phyloP scores from a whole-genome alignment of 345 rosid species.

The Leavenworthia alabamica region DNA sequence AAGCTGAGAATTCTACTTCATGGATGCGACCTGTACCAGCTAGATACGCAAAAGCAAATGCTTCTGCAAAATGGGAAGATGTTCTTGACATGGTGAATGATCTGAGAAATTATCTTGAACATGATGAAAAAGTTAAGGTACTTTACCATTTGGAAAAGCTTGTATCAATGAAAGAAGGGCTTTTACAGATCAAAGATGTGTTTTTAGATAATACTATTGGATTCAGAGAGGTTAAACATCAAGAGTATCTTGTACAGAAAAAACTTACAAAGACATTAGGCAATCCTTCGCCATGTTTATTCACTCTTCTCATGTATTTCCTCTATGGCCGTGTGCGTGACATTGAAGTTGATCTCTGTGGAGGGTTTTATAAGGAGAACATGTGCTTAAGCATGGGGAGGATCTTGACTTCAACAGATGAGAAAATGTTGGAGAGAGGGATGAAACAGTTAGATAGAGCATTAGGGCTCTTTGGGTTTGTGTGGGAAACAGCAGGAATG shows the following conservation, averaged over 20 bases:
- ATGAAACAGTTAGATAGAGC: constrained; percentile 65
- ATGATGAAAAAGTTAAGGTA: constrained; percentile 24
- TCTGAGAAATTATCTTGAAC: constrained; percentile 45
- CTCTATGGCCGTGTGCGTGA: constrained; percentile 60
- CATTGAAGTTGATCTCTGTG: constrained; percentile 62
- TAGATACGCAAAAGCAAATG: constrained; percentile 25
- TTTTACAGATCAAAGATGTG: constrained; percentile 60
- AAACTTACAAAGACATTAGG: constrained; percentile 62
- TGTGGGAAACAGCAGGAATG: constrained; percentile 73
- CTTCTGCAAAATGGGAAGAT: constrained; percentile 62
- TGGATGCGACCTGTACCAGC: constrained; percentile 66
- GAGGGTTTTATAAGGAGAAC: constrained; percentile 41
- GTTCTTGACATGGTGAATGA: constrained; percentile 70
- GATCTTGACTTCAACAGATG: constrained; percentile 55
- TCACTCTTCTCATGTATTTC: constrained; percentile 60
- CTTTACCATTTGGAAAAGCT: constrained; percentile 54
- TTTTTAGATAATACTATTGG: constrained; percentile 55
- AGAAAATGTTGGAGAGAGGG: constrained; percentile 50
- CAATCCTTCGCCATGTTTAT: constrained; percentile 64
- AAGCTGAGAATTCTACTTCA: constrained; percentile 39
- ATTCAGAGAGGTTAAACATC: constrained; percentile 57
- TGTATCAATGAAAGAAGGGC: constrained; percentile 77
- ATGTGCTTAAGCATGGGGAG: constrained; percentile 52
- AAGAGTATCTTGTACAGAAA: constrained; percentile 57
- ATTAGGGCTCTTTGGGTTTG: constrained; percentile 51